These are phyloP conservation scores for Naganishia friedmannii DNA, from an alignment of 768 basidiomycete genomes.

Conservation along the genomic window DNA sequence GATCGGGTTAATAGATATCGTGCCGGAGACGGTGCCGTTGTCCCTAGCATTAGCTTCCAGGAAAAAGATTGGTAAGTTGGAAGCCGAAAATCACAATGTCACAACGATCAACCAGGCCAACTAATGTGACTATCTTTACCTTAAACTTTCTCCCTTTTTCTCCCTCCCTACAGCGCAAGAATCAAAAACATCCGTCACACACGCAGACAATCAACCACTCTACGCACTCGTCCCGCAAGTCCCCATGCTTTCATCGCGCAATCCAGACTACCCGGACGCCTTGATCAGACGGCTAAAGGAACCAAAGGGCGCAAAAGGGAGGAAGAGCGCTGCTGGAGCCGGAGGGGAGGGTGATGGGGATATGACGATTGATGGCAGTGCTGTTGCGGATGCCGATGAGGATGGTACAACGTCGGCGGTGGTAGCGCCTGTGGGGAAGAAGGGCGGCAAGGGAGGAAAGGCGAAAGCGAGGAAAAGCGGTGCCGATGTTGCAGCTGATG, in stretches of 20 bases:
- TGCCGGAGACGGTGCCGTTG: constrained; percentile 45
- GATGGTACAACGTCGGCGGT: not conserved
- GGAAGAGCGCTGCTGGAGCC: constrained; percentile 7
- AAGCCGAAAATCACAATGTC: no score
- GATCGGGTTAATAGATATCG: constrained; percentile 38
- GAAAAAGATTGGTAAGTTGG: constrained; percentile 27
- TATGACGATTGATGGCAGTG: not conserved
- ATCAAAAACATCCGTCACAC: not conserved
- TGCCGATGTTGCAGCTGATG: not conserved
- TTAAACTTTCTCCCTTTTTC: no score
- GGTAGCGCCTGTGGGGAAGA: not conserved
- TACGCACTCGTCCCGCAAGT: constrained; percentile 14
- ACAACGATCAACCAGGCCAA: no score
- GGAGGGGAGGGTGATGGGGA: not conserved
- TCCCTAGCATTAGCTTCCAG: constrained; percentile 34
- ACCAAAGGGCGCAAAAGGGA: not conserved
- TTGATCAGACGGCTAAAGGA: constrained; percentile 10
- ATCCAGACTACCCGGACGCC: constrained; percentile 26
- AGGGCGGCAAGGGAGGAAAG: constrained; percentile 1
- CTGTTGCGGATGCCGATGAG: not conserved
- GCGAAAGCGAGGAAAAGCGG: constrained; percentile 19
- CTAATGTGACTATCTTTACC: no score
- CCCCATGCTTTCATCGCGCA: constrained; percentile 7
- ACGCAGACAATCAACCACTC: constrained; percentile 21
- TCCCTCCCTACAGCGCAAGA: not conserved